Evolutionary conservation across 1,284 basidiomycete genomes (phyloP), one percentile per base, ranked within the genome.

Genomic region (Leccinum angustisporum): DNA sequence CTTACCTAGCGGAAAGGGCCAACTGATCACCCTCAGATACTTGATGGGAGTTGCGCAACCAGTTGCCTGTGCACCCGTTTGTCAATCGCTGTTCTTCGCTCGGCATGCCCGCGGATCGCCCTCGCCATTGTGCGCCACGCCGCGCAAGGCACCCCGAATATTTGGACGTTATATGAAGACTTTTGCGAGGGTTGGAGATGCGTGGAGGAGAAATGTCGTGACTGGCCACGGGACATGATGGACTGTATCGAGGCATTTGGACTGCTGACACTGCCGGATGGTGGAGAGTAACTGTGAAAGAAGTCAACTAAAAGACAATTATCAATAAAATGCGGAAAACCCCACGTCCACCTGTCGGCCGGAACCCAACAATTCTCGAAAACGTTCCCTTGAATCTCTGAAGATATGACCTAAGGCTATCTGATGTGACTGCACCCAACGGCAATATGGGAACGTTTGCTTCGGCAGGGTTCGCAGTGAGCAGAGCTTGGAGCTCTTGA

Each of bases 311-410:
- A 40, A 25, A 25, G 13, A n/a, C 33, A 50, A 40, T 14, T 4
- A 30, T 33, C 3, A 6, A 54, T 54, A 13, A 30, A 40, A 43
- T 51, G 46, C 8, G 54, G 50, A 54, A 43, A 6, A 46, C 82
- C 89, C 73, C 70, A 94, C 83, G 92, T 93, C 96, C 95, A 98
- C 27, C 97, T 96, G 96, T 98, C 0, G 96, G 97, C 53, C 95
- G 80, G 69, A 98, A 94, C 0, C 88, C 95, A 7, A 98, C 81
- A 1, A 87, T 86, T 52, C 85, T 88, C 34, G 83, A 84, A 72
- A 92, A 98, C 13, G 81, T 82, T 4, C 87, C 86, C 55, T 90
- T 86, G 70, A 89, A 92, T 7, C 86, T 84, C 30, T 88, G 86
- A 43, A 95, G 79, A 71, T 98, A 98, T 4, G 82, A 79, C 70